These are phyloP conservation scores for Oryza nivara DNA, from an alignment of 176 grass and related monocot genomes.

Conservation along the genomic window DNA sequence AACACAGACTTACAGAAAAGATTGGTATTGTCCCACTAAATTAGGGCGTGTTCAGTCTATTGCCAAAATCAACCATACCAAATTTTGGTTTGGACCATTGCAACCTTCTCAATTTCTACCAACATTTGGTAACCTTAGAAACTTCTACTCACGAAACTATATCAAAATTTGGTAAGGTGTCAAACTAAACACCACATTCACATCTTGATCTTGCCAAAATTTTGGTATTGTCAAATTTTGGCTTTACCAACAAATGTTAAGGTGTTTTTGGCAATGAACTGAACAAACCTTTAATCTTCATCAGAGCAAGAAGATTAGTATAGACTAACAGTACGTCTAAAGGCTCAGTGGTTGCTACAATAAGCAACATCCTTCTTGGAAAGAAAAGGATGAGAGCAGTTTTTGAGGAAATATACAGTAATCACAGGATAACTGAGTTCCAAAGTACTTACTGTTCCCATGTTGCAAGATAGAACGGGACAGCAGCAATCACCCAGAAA, in stretches of 20 bases:
- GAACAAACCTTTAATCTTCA: not conserved
- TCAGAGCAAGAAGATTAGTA: not conserved
- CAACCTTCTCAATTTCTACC: too few species aligned
- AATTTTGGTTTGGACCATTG: too few species aligned
- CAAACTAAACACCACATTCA: too few species aligned
- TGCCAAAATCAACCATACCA: too few species aligned
- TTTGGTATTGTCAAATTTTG: too few species aligned
- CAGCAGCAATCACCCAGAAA: conserved; percentile 85
- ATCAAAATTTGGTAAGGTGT: too few species aligned
- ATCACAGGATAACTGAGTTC: conserved; percentile 25
- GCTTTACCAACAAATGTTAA: too few species aligned
- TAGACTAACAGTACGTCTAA: not conserved
- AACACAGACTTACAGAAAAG: conserved; percentile 11
- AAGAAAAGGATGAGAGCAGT: not conserved
- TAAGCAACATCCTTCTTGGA: not conserved
- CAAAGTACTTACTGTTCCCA: conserved; percentile 91
- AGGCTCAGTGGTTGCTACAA: conserved; percentile 5
- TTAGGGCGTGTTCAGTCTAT: too few species aligned
- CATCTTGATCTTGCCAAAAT: too few species aligned
- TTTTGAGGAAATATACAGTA: conserved; percentile 24
- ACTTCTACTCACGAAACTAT: too few species aligned
- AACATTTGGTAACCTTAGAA: too few species aligned
- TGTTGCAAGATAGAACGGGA: conserved; percentile 94
- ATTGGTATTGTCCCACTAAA: not conserved
- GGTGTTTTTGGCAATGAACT: too few species aligned